Evolutionary conservation across 2,329 filamentous ascomycete species (phyloP).

Genomic region (Fusarium pseudoanthophilum): DNA sequence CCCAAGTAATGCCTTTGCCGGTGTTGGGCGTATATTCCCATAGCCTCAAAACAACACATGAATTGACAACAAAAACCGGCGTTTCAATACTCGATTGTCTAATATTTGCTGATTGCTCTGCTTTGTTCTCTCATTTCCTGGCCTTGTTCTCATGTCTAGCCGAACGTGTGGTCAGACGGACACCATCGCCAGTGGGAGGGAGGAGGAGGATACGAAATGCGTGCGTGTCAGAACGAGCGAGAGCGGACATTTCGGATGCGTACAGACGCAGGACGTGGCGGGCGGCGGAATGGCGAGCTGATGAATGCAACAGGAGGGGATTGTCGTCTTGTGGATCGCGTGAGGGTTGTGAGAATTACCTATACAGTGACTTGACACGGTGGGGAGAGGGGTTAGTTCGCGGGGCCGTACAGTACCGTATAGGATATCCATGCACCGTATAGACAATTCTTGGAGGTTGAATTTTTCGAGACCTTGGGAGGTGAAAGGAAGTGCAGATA

Average conservation of each 20-base stretch:
- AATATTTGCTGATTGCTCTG: not conserved
- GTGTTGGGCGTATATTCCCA: constrained; percentile 7
- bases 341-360: constrained; percentile 41
- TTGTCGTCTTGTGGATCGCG: constrained; percentile 42
- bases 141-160: not conserved
- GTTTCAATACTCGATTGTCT: not conserved
- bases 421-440: constrained; percentile 42
- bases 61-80: not conserved
- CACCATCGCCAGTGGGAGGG: constrained; percentile 3
- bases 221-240: constrained; percentile 11
- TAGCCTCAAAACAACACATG: constrained; percentile 2
- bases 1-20: constrained; percentile 23
- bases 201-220: constrained; percentile 23
- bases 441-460: constrained; percentile 46
- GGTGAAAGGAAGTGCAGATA: constrained; percentile 39
- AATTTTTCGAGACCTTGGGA: constrained; percentile 25
- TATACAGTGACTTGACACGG: constrained; percentile 42
- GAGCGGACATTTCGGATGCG: constrained; percentile 24
- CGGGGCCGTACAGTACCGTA: constrained; percentile 25
- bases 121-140: not conserved
- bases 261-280: constrained; percentile 37
- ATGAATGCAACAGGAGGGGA: constrained; percentile 42
- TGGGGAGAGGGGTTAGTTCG: not conserved
- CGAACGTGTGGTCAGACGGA: constrained; percentile 5
- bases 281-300: constrained; percentile 35